Evolutionary conservation across 1,284 basidiomycete genomes (phyloP).

Genomic region (Ganoderma meredithae): DNA sequence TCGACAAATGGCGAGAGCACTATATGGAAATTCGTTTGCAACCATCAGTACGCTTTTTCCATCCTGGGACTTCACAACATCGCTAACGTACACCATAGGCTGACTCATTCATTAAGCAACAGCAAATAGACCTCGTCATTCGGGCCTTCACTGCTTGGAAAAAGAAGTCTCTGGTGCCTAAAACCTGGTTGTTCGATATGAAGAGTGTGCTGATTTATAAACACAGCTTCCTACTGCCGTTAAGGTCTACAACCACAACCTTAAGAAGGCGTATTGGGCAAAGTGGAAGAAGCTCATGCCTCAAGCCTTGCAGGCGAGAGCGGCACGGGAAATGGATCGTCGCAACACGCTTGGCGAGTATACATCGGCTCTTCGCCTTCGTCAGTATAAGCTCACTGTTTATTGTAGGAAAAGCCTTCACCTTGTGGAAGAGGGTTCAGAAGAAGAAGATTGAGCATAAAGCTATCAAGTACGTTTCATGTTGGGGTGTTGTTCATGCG

Average conservation of each 20-base stretch:
- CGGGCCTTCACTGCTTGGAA: conserved; percentile 77
- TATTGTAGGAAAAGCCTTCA: conserved; percentile 60
- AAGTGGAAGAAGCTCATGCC: conserved; percentile 76
- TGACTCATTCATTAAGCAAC: conserved; percentile 61
- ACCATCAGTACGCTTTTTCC: conserved; percentile 58
- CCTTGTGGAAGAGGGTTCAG: conserved; percentile 71
- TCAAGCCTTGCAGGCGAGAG: conserved; percentile 65
- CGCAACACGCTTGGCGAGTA: conserved; percentile 65
- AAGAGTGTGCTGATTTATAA: background rate
- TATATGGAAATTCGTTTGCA: conserved; percentile 68
- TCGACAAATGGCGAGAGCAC: conserved; percentile 80
- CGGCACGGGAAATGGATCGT: conserved; percentile 68
- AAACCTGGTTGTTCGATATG: background rate
- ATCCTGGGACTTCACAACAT: background rate
- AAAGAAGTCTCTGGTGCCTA: conserved; percentile 69
- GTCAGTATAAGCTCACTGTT: conserved; percentile 15
- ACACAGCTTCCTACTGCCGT: conserved; percentile 64
- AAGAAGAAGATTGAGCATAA: conserved; percentile 76
- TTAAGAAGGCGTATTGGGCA: conserved; percentile 67
- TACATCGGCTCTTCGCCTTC: conserved; percentile 6
- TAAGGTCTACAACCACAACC: conserved; percentile 67
- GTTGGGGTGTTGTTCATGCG: conserved; percentile 7
- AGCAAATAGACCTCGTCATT: conserved; percentile 65
- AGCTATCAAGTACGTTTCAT: conserved; percentile 75
- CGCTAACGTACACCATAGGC: conserved; percentile 59